Percentiles rank a stretch among this genome's conserved stretches.
Conservation (phyloP, 176 grass and related monocot genomes). For the Aegilops longissima region DNA sequence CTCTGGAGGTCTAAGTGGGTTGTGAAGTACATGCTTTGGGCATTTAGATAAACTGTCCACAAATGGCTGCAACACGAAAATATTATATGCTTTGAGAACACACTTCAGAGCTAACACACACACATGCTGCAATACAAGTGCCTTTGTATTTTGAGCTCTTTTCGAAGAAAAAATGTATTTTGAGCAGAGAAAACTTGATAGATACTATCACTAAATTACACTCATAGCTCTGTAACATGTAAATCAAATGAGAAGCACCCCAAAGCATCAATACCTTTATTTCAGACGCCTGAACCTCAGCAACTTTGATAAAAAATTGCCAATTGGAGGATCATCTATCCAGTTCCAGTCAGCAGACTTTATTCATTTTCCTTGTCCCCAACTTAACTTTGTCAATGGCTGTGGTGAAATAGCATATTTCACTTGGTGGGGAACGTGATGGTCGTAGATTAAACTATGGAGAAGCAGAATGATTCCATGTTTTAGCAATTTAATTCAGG, state of each 20-base stretch:
- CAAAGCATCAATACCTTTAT: constrained; percentile 52
- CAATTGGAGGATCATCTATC: too few relatives aligned
- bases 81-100: neutral
- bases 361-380: too few relatives aligned
- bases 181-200: neutral
- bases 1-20: constrained; percentile 68
- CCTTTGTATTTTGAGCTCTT: neutral
- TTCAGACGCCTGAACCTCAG: constrained; percentile 55
- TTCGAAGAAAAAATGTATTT: neutral
- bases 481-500: neutral
- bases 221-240: neutral
- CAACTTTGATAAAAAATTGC: too few relatives aligned
- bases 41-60: constrained; percentile 80
- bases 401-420: too few relatives aligned
- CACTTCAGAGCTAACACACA: neutral
- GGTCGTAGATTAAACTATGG: neutral
- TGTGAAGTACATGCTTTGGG: constrained; percentile 94
- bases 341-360: too few relatives aligned
- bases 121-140: neutral
- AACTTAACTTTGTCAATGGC: too few relatives aligned
- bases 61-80: constrained; percentile 54
- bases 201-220: neutral
- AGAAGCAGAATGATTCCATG: neutral
- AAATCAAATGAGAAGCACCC: neutral
- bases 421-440: neutral